Base-by-base conservation (phyloP, 441 rosid genomes). In the Cnidoscolus chayamansa region DNA sequence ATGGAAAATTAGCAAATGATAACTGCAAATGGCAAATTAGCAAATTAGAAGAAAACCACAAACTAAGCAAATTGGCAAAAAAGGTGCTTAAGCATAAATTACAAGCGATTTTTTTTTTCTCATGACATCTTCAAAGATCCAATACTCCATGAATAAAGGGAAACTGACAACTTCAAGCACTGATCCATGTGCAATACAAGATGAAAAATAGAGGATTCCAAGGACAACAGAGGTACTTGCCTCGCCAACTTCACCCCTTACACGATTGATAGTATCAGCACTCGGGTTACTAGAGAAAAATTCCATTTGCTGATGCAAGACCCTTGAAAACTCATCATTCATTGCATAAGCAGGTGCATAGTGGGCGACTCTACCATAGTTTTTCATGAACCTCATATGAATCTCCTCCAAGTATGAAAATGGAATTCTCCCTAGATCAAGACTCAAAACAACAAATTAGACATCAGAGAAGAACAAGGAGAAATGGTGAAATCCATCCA, bases 251-350 rank as follows among this genome's bases (percentile, higher is more conserved):
- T 92, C 97, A 19, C 96, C 93, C 77, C 92, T 79, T 32, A 95
- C 96, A 81, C 97, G 93, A 80, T 74, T 91, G 68, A 95, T 93
- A 67, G 98, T 86, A 79, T 92, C 96, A 53, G 83, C 92, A 81
- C 87, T 90, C 10, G 94, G 92, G 78, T 92, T 92, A 79, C 92
- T 91, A 19, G 99, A 95, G 91, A 87, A 95, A 70, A 95, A 91
- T 81, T 89, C 99, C 97, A 95, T 95, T 80, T 95, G 98, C 86
- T 91, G 98, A 83, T 95, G 99, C 87, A 95, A 85, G 67, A 91
- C 98, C 86, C 98, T 89, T 1, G 98, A 92, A 74, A 95, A 95
- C 25, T 95, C 99, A 82, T 95, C 97, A 74, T 92, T 95, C 99
- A 95, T 90, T 0, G 97, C 93, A 77, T 95, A 95, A 49, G 99